A percentile compares a stretch with the other conserved stretches of the same genome.
Evolutionary conservation across 2,329 filamentous ascomycete species (phyloP).

Genomic region (Nemania sp.): DNA sequence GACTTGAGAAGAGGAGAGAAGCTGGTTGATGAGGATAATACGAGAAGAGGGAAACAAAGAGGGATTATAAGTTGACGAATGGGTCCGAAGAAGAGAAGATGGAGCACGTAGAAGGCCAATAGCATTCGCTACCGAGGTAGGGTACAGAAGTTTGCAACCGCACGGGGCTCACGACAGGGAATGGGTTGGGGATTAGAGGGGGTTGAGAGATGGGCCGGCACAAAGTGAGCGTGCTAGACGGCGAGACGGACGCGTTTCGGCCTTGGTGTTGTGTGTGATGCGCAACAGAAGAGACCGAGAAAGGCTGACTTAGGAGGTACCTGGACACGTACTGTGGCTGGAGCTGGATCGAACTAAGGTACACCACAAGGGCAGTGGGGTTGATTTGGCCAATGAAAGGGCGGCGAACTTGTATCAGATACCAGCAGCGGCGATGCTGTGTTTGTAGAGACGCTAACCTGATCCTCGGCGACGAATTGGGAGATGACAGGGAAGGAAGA

Average conservation of each 20-base stretch:
- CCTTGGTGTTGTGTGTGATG: constrained; percentile 22
- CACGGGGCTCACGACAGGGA: constrained; percentile 5
- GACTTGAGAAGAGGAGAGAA: background rate
- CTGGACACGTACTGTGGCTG: constrained; percentile 21
- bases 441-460: constrained; percentile 1
- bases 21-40: background rate
- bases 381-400: constrained; percentile 4
- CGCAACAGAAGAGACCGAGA: constrained; percentile 9
- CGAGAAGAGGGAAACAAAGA: background rate
- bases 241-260: constrained; percentile 25
- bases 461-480: constrained; percentile 13
- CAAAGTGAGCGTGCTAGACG: no score
- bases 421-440: background rate
- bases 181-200: background rate
- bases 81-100: background rate
- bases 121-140: constrained; percentile 1
- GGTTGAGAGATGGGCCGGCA: no score
- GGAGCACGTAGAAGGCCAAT: background rate
- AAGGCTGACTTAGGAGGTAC: constrained; percentile 16
- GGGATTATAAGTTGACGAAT: constrained; percentile 10
- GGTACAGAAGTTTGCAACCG: constrained; percentile 5
- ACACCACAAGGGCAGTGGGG: background rate
- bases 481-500: constrained; percentile 19
- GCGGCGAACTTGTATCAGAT: background rate
- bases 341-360: background rate